Conservation (phyloP, 2,329 filamentous ascomycete genomes). For the Onygena corvina region DNA sequence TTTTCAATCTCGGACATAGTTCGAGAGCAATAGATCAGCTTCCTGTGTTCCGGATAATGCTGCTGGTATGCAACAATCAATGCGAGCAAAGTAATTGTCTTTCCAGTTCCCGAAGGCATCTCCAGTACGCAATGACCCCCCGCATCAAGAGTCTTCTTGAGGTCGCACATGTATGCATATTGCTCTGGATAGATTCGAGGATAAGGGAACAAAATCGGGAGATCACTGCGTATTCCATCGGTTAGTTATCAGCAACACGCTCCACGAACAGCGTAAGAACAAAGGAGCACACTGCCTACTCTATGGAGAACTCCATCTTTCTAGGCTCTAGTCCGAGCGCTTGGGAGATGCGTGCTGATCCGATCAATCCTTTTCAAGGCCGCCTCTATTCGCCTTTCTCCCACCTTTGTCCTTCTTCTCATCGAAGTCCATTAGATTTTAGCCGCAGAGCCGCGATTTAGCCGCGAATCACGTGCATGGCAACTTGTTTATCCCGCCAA, state of each 20-base stretch:
- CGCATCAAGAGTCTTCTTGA: conserved; percentile 80
- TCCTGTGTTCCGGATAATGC: conserved; percentile 81
- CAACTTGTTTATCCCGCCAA: neutral
- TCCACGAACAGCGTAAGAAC: neutral
- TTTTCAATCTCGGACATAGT: conserved; percentile 99
- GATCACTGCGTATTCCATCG: conserved; percentile 39
- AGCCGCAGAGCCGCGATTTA: conserved; percentile 1
- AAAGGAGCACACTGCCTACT: conserved; percentile 35
- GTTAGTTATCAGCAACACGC: conserved; percentile 15
- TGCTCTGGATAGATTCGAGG: conserved; percentile 62
- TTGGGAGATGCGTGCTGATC: neutral
- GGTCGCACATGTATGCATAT: conserved; percentile 73
- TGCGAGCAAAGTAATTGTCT: conserved; percentile 88
- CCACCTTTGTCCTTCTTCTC: neutral
- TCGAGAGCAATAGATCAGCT: conserved; percentile 97
- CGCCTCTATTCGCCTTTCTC: neutral
- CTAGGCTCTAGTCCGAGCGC: neutral
- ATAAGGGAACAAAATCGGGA: conserved; percentile 62
- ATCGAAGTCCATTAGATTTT: neutral
- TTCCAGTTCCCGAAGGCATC: conserved; percentile 97
- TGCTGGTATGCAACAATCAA: conserved; percentile 96
- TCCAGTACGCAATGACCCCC: conserved; percentile 93
- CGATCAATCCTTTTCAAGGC: neutral
- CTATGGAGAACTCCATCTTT: conserved; percentile 68
- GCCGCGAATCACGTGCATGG: neutral